Evolutionary conservation across 73 alveolate genomes (phyloP).

Genomic region (Loxodes magnus): DNA sequence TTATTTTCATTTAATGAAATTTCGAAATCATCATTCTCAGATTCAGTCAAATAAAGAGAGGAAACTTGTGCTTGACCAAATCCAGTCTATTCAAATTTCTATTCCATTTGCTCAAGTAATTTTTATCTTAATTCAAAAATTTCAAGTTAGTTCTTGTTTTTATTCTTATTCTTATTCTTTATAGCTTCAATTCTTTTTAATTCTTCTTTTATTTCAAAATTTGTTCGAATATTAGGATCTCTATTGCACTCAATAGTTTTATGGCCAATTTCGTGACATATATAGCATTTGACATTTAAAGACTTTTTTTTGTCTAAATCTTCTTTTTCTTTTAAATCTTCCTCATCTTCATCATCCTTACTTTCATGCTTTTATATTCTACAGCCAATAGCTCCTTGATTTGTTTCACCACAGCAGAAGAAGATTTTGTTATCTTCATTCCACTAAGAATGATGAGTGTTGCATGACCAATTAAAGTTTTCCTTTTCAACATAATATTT

Average conservation of each 20-base stretch:
- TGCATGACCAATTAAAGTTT: constrained; percentile 59
- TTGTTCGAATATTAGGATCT: constrained; percentile 29
- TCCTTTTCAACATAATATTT: constrained; percentile 33
- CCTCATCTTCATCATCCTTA: constrained; percentile 35
- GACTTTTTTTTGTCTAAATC: constrained; percentile 6
- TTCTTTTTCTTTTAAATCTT: constrained; percentile 24
- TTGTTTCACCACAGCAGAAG: constrained; percentile 54
- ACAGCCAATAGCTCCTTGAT: constrained; percentile 40
- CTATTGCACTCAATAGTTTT: constrained; percentile 11
- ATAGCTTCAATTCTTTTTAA: constrained; percentile 4
- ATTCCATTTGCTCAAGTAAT: too few species aligned
- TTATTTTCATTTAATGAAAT: too few species aligned
- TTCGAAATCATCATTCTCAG: too few species aligned
- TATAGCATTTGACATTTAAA: constrained; percentile 19
- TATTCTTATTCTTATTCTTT: not conserved
- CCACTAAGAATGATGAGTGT: constrained; percentile 22
- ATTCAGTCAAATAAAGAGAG: too few species aligned
- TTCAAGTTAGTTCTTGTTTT: too few species aligned
- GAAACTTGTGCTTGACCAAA: too few species aligned
- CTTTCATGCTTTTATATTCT: constrained; percentile 23
- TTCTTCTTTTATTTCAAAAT: constrained; percentile 8
- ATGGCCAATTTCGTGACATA: constrained; percentile 44
- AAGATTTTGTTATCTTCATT: constrained; percentile 39
- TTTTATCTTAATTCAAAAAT: too few species aligned
- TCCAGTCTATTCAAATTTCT: too few species aligned